Conservation (phyloP, 2,329 filamentous ascomycete species). For the Thelonectria blattea region DNA sequence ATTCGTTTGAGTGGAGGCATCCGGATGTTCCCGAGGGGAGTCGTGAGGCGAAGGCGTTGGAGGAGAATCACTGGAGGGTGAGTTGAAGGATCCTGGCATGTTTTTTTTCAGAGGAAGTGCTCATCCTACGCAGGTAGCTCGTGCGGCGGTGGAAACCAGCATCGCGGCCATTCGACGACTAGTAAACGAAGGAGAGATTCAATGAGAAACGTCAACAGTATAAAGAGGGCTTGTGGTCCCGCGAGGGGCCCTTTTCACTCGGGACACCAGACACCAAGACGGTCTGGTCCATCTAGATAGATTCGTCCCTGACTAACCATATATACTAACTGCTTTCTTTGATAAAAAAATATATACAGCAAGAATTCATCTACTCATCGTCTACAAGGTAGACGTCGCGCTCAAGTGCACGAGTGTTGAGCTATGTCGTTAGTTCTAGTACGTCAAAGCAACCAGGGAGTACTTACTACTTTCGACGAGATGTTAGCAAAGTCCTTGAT, state of each 20-base stretch:
- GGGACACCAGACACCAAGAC: no score
- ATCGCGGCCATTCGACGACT: slow-evolving; percentile 26
- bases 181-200: slow-evolving; percentile 17
- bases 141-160: slow-evolving; percentile 25
- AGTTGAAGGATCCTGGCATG: background rate
- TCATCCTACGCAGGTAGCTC: slow-evolving; percentile 18
- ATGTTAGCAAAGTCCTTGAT: slow-evolving; percentile 37
- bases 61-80: slow-evolving; percentile 33
- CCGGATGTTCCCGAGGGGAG: slow-evolving; percentile 38
- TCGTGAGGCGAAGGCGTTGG: slow-evolving; percentile 33
- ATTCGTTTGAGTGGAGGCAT: slow-evolving; percentile 45
- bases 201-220: background rate
- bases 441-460: rapidly evolving
- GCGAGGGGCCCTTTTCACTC: no score
- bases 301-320: background rate
- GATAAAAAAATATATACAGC: background rate
- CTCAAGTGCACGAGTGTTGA: slow-evolving; percentile 37
- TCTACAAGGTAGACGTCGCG: slow-evolving; percentile 35
- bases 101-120: background rate
- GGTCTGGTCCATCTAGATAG: no score
- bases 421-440: slow-evolving; percentile 20
- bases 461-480: slow-evolving; percentile 31
- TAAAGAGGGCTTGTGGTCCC: no score
- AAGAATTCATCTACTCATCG: slow-evolving; percentile 19
- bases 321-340: background rate